Percentiles rank a stretch among this genome's conserved stretches.
Evolutionary conservation across 768 basidiomycete genomes (phyloP).

Genomic region (Brasilioporus rufonigricans): DNA sequence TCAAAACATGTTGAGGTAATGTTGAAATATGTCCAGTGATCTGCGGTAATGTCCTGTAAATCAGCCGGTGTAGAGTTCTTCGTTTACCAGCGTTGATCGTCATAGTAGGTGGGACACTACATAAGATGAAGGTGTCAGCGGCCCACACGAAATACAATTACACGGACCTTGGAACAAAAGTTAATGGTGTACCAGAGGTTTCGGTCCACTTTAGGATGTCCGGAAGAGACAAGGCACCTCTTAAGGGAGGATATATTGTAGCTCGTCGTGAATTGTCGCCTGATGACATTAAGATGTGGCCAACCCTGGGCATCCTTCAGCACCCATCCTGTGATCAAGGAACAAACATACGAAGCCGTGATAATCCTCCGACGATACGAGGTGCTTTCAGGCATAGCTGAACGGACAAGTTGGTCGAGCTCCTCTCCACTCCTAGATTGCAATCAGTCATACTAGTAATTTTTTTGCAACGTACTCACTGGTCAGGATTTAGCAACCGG

Average conservation of each 20-base stretch:
- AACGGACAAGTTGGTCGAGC: conserved; percentile 13
- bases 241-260: conserved; percentile 48
- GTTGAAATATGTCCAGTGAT: conserved; percentile 2
- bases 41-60: conserved; percentile 41
- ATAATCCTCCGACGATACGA: conserved; percentile 22
- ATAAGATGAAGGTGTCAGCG: conserved; percentile 1
- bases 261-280: conserved; percentile 32
- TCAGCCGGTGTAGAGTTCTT: conserved; percentile 43
- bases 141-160: background rate
- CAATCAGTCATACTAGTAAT: conserved; percentile 7
- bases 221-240: conserved; percentile 38
- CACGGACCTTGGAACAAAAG: conserved; percentile 54
- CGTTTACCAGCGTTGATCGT: conserved; percentile 32
- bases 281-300: conserved; percentile 55
- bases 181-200: conserved; percentile 28
- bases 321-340: background rate
- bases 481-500: conserved; percentile 32
- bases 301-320: conserved; percentile 41
- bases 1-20: conserved; percentile 29
- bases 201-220: conserved; percentile 48
- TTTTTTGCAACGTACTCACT: conserved; percentile 30
- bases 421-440: conserved; percentile 16
- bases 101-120: conserved; percentile 40
- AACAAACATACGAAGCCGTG: conserved; percentile 39
- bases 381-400: background rate